Evolutionary conservation across 2,329 filamentous ascomycete genomes (phyloP), one percentile per base, ranked within the genome.

Genomic region (Xylariaceae sp.): DNA sequence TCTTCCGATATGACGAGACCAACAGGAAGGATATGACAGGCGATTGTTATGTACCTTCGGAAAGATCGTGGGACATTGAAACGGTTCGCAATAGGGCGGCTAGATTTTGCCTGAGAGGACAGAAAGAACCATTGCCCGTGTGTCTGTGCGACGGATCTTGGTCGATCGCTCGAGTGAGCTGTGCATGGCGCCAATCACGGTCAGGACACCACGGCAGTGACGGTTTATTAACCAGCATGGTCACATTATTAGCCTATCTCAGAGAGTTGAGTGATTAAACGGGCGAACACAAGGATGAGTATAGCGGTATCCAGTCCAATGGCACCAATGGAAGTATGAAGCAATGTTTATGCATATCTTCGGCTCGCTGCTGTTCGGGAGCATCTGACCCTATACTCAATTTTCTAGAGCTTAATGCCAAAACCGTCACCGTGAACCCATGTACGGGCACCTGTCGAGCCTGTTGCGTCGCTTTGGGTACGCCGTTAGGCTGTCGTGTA

Each of bases 41-140:
- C 48, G 52, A 60, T 59, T 48, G 50, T 45, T 51, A 60, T 55
- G 59, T 56, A 44, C 60, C 60, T 54, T 48, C 50, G 51, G 53
- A 48, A 44, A 44, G 59, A 63, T 55, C 42, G 49, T 53, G 54
- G 55, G 53, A 57, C 60, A 48, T 47, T 56, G 50, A 48, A 48
- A 54, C 54, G 51, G 54, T 51, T 56, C 53, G 52, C 47, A 45
- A 62, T 60, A 56, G 59, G 56, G 46, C 56, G 47, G 53, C 47
- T 52, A 31, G 31, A 54, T 57, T 47, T 53, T 59, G 47, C 58
- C 54, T 50, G 57, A 59, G 43, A 34, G 47, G 33, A 52, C 55
- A 52, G 56, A 41, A 36, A 48, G 43, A 47, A 28, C 42, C 49
- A 38, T 16, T 38, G 13, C 50, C 43, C 47, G 47, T 42, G 43